Base-by-base conservation (phyloP, 2,329 filamentous ascomycete genomes). In the Cladorrhinum sp. region DNA sequence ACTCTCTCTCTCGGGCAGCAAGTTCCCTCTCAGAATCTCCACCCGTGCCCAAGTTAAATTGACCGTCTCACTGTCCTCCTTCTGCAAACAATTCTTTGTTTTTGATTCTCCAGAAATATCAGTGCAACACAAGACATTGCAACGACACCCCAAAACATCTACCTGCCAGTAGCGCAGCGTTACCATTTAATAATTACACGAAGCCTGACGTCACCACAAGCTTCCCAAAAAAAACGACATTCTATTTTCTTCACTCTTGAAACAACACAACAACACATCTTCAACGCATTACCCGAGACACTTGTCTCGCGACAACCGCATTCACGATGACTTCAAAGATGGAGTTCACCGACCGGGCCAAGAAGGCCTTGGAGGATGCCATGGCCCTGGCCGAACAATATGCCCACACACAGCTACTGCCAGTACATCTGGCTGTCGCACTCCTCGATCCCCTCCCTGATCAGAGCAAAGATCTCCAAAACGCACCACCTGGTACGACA, bases 281-380 rank as follows among this genome's bases (percentile, higher is more conserved):
- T 62, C 55, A 61, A 46, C 57, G 55, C 42, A 28, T 39, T 18
- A 58, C 20, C 23, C 60, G 63, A 64, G 65, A 66, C 65, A 59
- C 49, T 59, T 18, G 62, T 65, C 62, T 67, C 62, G 48, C 55
- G 57, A 51, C 24, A 33, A 51, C 48, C 23, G 26, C 48, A 58
- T n/a, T 55, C 61, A 66, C 54, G 10, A 68, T 92, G 89, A 85
- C 83, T 76, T 84, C 87, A 57, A 85, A 87, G 71, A 91, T 93
- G 87, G 89, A 96, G 74, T 97, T 97, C 74, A 99, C 95, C 67
- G 94, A 98, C 77, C 83, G 90, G 77, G 95, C 91, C 67, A 90
- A 93, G 73, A 91, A 94, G 79, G 90, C 94, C 71, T 83, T 99
- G 73, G 86, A 90, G 71, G 92, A 97, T 75, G 91, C 93, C 75